Evolutionary conservation across 352 stramenopile species (phyloP).

Genomic region (Phytophthora kernoviae): DNA sequence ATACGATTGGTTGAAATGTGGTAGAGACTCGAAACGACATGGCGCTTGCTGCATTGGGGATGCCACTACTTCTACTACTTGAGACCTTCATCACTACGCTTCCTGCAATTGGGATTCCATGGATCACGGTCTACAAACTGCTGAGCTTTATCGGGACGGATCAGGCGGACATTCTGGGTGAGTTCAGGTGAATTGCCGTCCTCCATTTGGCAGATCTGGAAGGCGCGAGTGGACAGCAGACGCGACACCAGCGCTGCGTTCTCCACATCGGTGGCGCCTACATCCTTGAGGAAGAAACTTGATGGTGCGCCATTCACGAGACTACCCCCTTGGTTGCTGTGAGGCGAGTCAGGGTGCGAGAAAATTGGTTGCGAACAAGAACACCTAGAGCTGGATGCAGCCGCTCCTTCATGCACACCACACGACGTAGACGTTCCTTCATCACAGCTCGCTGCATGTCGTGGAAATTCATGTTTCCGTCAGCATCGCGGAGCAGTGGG

Average conservation of each 20-base stretch:
- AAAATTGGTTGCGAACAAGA: slow-evolving; percentile 58
- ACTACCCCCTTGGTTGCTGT: slow-evolving; percentile 41
- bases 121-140: slow-evolving; percentile 24
- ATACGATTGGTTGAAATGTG: too few relatives aligned
- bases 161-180: slow-evolving; percentile 84
- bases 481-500: slow-evolving; percentile 36
- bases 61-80: too few relatives aligned
- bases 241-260: slow-evolving; percentile 65
- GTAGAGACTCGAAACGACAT: too few relatives aligned
- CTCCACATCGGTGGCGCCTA: slow-evolving; percentile 70
- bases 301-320: slow-evolving; percentile 41
- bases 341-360: slow-evolving; percentile 46
- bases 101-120: slow-evolving; percentile 49
- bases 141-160: slow-evolving; percentile 49
- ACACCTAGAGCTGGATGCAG: slow-evolving; percentile 54
- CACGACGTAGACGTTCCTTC: slow-evolving; percentile 61
- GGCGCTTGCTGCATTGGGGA: too few relatives aligned
- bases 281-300: slow-evolving; percentile 79
- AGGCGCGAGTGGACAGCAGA: slow-evolving; percentile 78
- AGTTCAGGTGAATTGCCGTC: slow-evolving; percentile 79
- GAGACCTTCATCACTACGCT: slow-evolving; percentile 6
- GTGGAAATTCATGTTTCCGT: slow-evolving; percentile 77
- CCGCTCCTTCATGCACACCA: slow-evolving; percentile 75
- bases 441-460: slow-evolving; percentile 75
- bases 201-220: slow-evolving; percentile 84